Evolutionary conservation across 257 asterid genomes (phyloP).

Genomic region (Jaltomata sinuosa): DNA sequence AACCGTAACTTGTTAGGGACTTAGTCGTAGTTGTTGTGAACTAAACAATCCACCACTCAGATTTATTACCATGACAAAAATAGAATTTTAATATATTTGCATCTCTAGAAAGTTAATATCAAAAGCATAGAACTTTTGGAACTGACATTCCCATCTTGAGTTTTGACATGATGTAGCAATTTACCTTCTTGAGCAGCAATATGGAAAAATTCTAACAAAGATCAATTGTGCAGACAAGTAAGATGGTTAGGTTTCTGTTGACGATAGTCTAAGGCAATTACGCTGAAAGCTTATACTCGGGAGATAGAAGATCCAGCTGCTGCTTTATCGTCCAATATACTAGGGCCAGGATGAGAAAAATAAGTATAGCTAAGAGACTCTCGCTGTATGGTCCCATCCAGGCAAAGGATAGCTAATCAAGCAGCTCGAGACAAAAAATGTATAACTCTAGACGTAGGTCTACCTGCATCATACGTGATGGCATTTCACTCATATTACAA

Average conservation of each 20-base stretch:
- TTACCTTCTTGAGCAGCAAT: background rate
- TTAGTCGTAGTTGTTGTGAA: background rate
- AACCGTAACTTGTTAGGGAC: too few relatives aligned
- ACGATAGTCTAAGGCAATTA: background rate
- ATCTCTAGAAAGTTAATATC: background rate
- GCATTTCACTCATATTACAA: background rate
- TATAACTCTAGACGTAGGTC: background rate
- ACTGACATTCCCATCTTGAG: background rate
- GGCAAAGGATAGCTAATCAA: background rate
- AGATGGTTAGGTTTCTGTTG: background rate
- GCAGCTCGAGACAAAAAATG: background rate
- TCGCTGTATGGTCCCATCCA: background rate
- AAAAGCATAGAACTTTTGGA: background rate
- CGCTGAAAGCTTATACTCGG: background rate
- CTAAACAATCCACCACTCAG: background rate
- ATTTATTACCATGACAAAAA: background rate
- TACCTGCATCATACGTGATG: background rate
- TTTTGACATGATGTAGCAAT: background rate
- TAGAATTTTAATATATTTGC: background rate
- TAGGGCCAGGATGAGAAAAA: background rate
- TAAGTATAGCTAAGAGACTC: background rate
- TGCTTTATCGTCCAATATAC: background rate
- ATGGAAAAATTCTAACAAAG: background rate
- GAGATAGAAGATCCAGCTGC: background rate
- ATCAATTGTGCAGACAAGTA: background rate